Conservation (phyloP, 495 filamentous ascomycete species). For the Evansstolkia leycettana region DNA sequence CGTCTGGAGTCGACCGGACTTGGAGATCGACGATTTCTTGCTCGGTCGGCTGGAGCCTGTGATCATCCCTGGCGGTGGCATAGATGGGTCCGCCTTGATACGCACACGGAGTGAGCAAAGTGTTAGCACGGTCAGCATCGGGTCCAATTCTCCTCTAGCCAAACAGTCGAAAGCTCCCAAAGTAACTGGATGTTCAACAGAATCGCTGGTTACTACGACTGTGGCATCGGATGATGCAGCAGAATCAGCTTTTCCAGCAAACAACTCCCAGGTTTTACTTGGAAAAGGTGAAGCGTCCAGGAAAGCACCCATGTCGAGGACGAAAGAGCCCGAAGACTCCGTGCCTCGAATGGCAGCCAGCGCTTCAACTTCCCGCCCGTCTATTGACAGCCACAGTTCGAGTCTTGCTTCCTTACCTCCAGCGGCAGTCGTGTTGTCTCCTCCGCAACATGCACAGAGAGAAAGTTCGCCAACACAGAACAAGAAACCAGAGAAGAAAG, state of each 20-base stretch:
- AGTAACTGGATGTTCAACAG: constrained; percentile 19
- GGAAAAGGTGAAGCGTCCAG: background rate
- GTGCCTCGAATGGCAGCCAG: constrained; percentile 14
- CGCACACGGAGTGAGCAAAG: constrained; percentile 56
- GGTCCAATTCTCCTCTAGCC: constrained; percentile 18
- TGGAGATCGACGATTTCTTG: constrained; percentile 56
- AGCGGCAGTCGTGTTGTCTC: constrained; percentile 4
- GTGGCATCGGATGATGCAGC: constrained; percentile 8
- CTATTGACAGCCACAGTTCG: constrained; percentile 17
- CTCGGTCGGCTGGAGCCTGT: constrained; percentile 74
- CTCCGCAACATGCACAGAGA: constrained; percentile 4
- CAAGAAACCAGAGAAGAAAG: constrained; percentile 18
- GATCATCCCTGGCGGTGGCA: constrained; percentile 65
- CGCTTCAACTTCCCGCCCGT: constrained; percentile 12
- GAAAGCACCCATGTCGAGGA: constrained; percentile 13
- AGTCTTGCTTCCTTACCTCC: constrained; percentile 8
- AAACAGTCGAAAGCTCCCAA: constrained; percentile 7
- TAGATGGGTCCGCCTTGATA: constrained; percentile 35
- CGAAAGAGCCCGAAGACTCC: constrained; percentile 6
- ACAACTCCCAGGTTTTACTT: background rate
- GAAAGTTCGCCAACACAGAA: background rate
- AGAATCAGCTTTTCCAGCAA: background rate
- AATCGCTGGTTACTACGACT: constrained; percentile 21
- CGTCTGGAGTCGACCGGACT: constrained; percentile 36
- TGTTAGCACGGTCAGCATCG: constrained; percentile 36